Percentiles rank a stretch among this genome's conserved stretches.
phyloP scores from a whole-genome alignment of 805 yeast species.

The Debaryomyces castellii region DNA sequence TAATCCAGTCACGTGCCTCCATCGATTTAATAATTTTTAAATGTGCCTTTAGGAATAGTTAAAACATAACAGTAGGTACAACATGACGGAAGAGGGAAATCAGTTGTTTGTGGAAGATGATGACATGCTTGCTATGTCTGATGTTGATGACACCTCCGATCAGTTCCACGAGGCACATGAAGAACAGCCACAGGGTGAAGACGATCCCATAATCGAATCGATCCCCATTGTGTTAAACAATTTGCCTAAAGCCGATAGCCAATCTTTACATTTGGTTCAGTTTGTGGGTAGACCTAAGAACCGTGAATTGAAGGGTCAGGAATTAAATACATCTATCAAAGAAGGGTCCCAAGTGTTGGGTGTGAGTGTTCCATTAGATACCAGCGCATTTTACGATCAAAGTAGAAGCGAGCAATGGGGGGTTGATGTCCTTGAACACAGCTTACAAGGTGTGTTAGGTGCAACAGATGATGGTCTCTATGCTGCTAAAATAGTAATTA shows the following conservation, averaged over 20 bases:
- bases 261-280: constrained; percentile 38
- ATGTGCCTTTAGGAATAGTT: neutral
- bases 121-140: constrained; percentile 12
- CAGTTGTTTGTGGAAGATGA: constrained; percentile 26
- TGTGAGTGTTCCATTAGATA: constrained; percentile 73
- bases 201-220: constrained; percentile 40
- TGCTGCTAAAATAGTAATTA: constrained; percentile 27
- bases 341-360: constrained; percentile 64
- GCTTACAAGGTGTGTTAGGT: constrained; percentile 68
- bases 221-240: constrained; percentile 34
- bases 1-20: neutral
- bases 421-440: constrained; percentile 54
- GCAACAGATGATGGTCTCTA: constrained; percentile 48
- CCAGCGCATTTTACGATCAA: constrained; percentile 63
- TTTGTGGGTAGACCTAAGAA: constrained; percentile 54
- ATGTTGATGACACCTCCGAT: constrained; percentile 7
- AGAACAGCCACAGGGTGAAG: constrained; percentile 13
- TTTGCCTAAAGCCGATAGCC: constrained; percentile 20
- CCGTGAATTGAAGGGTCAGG: constrained; percentile 35
- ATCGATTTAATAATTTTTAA: neutral
- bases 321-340: constrained; percentile 54
- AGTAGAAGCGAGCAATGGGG: constrained; percentile 67
- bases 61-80: neutral
- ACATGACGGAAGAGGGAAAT: constrained; percentile 3
- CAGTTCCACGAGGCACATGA: constrained; percentile 11